Conservation (phyloP, 805 yeast genomes). For the Saturnispora dispora region DNA sequence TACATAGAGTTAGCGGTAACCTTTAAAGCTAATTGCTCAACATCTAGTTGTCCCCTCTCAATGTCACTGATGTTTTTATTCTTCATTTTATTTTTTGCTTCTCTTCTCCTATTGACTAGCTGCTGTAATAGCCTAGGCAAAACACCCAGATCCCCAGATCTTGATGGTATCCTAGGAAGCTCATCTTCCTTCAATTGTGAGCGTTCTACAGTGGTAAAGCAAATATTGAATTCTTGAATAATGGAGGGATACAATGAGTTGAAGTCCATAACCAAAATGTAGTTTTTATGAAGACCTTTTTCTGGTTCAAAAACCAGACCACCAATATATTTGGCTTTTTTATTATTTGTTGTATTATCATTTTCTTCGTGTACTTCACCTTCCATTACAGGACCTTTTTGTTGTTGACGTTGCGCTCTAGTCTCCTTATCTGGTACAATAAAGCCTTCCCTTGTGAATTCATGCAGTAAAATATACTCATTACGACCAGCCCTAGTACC, state of each 20-base stretch:
- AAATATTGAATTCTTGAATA: slow-evolving; percentile 93
- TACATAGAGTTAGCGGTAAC: slow-evolving; percentile 99
- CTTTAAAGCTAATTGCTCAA: slow-evolving; percentile 91
- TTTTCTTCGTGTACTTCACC: slow-evolving; percentile 27
- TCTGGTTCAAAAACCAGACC: slow-evolving; percentile 94
- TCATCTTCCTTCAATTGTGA: slow-evolving; percentile 43
- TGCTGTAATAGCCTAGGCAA: slow-evolving; percentile 76
- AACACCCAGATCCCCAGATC: slow-evolving; percentile 61
- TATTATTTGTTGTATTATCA: slow-evolving; percentile 39
- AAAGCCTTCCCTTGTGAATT: slow-evolving; percentile 68
- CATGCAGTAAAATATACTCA: slow-evolving; percentile 87
- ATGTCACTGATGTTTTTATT: slow-evolving; percentile 53
- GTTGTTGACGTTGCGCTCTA: slow-evolving; percentile 27
- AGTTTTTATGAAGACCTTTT: slow-evolving; percentile 84
- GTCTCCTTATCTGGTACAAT: slow-evolving; percentile 68
- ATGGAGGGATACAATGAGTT: slow-evolving; percentile 95
- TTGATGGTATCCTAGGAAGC: slow-evolving; percentile 60
- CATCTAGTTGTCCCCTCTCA: slow-evolving; percentile 80
- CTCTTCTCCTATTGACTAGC: slow-evolving; percentile 84
- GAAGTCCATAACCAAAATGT: slow-evolving; percentile 93
- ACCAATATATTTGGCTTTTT: slow-evolving; percentile 26
- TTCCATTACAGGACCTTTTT: slow-evolving; percentile 7
- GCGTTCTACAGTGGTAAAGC: slow-evolving; percentile 90
- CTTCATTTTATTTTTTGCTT: slow-evolving; percentile 79
- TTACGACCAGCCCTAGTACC: slow-evolving; percentile 97